Base-by-base conservation (phyloP, 208 protist species). In the Acanthamoeba lenticulata region DNA sequence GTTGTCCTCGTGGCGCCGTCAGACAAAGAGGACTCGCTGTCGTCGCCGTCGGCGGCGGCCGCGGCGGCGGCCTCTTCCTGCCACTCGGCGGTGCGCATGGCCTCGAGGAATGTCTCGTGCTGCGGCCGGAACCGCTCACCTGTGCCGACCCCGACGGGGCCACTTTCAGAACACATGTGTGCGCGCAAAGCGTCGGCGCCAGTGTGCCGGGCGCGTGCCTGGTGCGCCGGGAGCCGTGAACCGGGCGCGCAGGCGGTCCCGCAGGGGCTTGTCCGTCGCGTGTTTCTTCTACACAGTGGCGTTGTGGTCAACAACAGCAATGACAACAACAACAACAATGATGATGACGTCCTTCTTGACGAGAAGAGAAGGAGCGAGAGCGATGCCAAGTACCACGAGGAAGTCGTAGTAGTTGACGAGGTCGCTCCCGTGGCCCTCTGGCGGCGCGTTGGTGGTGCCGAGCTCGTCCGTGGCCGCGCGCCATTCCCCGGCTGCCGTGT, bases 321-420 rank as follows among this genome's bases (percentile, higher is more conserved):
- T n/a, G n/a, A n/a, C n/a, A n/a, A n/a, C n/a, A n/a, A n/a, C n/a
- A n/a, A n/a, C n/a, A n/a, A n/a, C n/a, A n/a, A n/a, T n/a, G n/a
- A n/a, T n/a, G n/a, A 65, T 65, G 57, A 65, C 24, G 57, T 65
- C 21, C 57, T n/a, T 65, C 21, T n/a, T 65, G 21, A n/a, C 21
- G 24, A 65, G 57, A 65, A 24, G 19, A 65, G 57, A 19, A n/a
- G 57, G 57, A 65, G 57, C 24, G 57, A n/a, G 57, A 65, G 57
- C 24, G 65, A 15, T 77, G 47, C 47, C 57, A n/a, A 65, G 44
- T 27, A 88, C 77, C 34, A 49, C 9, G 36, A 88, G 40, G 24
- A 88, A 88, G 32, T 88, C 77, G 34, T 88, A 88, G 47, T 88
- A 88, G 47, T 88, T 88, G 77, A 88, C 7, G 42, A 88, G 77